These are phyloP conservation scores for Datura wrightii DNA, from an alignment of 257 asterid genomes.

Conservation along the genomic window DNA sequence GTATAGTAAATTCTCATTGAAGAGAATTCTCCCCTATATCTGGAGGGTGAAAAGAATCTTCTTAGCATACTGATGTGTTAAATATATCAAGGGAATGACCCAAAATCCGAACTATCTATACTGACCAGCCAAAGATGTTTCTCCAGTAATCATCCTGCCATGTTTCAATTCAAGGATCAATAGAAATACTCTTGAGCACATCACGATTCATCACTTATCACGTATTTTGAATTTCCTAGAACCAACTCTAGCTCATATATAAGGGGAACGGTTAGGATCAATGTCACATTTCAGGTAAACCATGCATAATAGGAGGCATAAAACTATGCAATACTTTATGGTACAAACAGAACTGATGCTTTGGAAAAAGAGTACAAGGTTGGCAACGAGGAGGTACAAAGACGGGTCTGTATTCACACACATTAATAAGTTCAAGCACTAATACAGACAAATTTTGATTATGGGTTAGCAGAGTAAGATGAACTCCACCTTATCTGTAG, in stretches of 20 bases:
- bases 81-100: conserved; percentile 24
- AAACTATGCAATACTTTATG: background rate
- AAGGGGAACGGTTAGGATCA: background rate
- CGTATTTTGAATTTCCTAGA: background rate
- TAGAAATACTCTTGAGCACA: conserved; percentile 21
- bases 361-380: background rate
- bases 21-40: conserved; percentile 11
- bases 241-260: background rate
- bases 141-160: conserved; percentile 31
- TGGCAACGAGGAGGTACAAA: background rate
- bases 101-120: conserved; percentile 16
- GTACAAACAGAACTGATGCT: conserved; percentile 6
- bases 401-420: background rate
- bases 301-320: background rate
- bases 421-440: background rate
- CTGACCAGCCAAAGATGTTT: conserved; percentile 29
- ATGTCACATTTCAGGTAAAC: background rate
- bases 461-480: background rate
- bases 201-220: background rate
- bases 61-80: conserved; percentile 21
- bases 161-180: background rate
- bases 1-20: conserved; percentile 16
- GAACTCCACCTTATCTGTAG: background rate
- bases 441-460: background rate
- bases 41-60: conserved; percentile 19